Base-by-base conservation (phyloP, 805 yeast genomes). In the Teunomyces stri region DNA sequence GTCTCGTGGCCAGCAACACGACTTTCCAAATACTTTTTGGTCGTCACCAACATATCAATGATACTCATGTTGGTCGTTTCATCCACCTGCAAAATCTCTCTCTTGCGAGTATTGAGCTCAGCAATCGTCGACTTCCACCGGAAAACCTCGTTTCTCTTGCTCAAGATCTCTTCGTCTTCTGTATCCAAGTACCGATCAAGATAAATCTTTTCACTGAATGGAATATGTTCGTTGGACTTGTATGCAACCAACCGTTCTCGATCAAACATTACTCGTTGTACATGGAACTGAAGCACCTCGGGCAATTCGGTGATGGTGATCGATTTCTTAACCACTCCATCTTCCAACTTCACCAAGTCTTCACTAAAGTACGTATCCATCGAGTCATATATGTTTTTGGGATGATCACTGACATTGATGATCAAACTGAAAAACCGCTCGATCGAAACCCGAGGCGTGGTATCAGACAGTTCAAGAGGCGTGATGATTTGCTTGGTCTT, bases 241-340 rank as follows among this genome's bases (percentile, higher is more conserved):
- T 88, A 88, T 0, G 96, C 89, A 65, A 84, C 78, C 43, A 84
- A 75, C 11, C 78, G 68, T 46, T 75, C 84, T 39, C 90, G 75
- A 60, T 94, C 97, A 63, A 85, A 94, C 62, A 89, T 88, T 0
- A 94, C 98, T 60, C 99, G 76, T 66, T 91, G 98, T 6, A 94
- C 87, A 61, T 94, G 99, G 42, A 94, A 80, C 62, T 94, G 99
- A 42, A 94, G 65, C 43, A 94, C 79, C 5, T 84, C 82, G 0
- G 99, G 99, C 16, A 89, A 68, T 47, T 81, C 76, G 7, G 80
- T 75, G 3, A 92, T 78, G 0, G 91, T 80, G 41, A 91, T 78
- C 0, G 87, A 78, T 61, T 95, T 80, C 54, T 83, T 81, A 4
- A 87, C 92, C 21, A 76, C 74, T 1, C 90, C 96, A 51, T 84